Evolutionary conservation across 805 yeast species (phyloP), one percentile per base, ranked within the genome.

Genomic region (Monosporozyma siamensis): DNA sequence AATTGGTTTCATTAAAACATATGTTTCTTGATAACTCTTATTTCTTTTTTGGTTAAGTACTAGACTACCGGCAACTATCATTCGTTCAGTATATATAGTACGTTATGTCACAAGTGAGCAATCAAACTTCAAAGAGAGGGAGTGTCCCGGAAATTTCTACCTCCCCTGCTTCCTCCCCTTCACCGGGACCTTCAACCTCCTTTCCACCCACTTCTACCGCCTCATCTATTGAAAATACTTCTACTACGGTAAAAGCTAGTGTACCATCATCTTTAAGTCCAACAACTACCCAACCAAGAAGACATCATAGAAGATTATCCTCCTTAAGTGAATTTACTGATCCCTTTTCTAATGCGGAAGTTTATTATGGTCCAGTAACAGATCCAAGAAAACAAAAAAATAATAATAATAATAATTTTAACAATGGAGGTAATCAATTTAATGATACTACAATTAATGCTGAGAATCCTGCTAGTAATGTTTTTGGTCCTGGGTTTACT

Each of bases 311-410:
- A 39, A 53, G 70, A 46, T 42, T 54, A 32, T 67, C 74, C 3
- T 72, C 79, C 4, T 54, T 66, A 22, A 78, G 72, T 26, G 75
- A 72, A n/a, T 51, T 70, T 34, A 45, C 51, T 29, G 80, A 81
- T 55, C 92, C 92, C 0, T 80, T 69, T 48, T 80, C 81, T 14
- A 62, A 66, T n/a, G 74, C 90, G 0, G 89, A 81, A 39, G 66
- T 71, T 21, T 83, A 83, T 58, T 82, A 83, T 59, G 84, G 85
- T 4, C 78, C 82, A 1, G 58, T 58, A 25, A 76, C 77, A 2
- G 77, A 75, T 53, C 84, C 82, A 2, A 56, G 73, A 20, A 69
- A 64, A 50, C 74, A 14, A 64, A 40, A 29, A 18, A 39, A 27
- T 7, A 21, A 15, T 7, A 18, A 32, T 10, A 32, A 32, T 32